Conservation (phyloP, 345 rosid genomes). For the Euphorbia pulcherrima region DNA sequence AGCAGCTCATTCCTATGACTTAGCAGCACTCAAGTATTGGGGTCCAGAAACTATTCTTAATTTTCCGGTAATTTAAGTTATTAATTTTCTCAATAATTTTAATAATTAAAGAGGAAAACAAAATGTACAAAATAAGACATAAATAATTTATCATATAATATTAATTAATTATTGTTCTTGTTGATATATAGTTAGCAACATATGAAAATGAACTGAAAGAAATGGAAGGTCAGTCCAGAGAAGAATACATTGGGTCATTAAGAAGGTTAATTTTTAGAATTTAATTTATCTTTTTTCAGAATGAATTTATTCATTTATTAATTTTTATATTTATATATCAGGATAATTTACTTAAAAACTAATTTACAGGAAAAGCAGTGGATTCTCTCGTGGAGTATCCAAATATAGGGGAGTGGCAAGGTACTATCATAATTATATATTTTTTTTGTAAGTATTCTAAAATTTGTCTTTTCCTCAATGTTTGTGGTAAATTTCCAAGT, state of each 20-base stretch:
- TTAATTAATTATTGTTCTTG: not conserved
- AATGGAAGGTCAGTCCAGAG: slow-evolving; percentile 76
- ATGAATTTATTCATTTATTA: not conserved
- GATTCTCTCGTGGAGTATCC: slow-evolving; percentile 89
- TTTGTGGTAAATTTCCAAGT: not conserved
- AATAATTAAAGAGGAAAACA: not conserved
- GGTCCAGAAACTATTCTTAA: slow-evolving; percentile 78
- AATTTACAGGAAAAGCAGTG: slow-evolving; percentile 72
- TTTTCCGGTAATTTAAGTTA: slow-evolving; percentile 47
- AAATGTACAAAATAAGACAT: too few species aligned
- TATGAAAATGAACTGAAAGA: slow-evolving; percentile 63
- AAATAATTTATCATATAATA: not conserved
- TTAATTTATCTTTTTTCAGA: not conserved
- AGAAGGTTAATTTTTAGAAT: slow-evolving; percentile 50
- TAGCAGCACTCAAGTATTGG: slow-evolving; percentile 95
- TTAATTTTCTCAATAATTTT: too few species aligned
- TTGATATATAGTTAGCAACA: slow-evolving; percentile 39
- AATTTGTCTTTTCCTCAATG: too few species aligned
- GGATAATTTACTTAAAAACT: not conserved
- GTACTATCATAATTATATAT: slow-evolving; percentile 39
- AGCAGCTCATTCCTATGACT: slow-evolving; percentile 90
- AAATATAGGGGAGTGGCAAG: slow-evolving; percentile 95
- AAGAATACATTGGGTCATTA: slow-evolving; percentile 81
- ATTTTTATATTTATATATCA: not conserved
- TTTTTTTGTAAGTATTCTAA: too few species aligned